Base-by-base conservation (phyloP, 73 alveolate genomes). In the Blepharisma japonicum region DNA sequence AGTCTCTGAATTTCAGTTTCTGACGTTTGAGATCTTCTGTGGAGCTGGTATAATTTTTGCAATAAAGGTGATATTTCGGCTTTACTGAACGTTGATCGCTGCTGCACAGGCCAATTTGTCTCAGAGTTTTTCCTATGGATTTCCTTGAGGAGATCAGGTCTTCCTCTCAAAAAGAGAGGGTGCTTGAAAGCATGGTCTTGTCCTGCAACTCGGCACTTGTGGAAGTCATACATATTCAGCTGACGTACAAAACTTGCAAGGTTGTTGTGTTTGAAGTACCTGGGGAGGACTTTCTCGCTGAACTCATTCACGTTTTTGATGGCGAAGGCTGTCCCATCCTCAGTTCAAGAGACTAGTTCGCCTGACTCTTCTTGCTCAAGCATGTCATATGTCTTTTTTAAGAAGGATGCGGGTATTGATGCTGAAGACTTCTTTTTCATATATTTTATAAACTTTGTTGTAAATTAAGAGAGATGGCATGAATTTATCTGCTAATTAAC, bases 201-300 rank as follows among this genome's bases (percentile, higher is more conserved):
- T 32, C 42, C 42, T 32, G 42, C 42, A 32, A 32, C 42, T 32
- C 42, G 0, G 42, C 42, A 32, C 42, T 32, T 32, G 42, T 32
- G 42, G 42, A 32, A 32, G 42, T 32, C 42, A 32, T 32, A 32
- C 42, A 32, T 32, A 80, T 95, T 94, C 87, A 97, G 95, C 83
- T 97, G 97, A 71, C 99, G 56, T 46, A 97, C 97, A 83, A 97
- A 97, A 47, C 99, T 93, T 2, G 99, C 93, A 72, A 84, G 95
- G 83, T 97, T 97, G 68, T 89, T 92, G 83, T 97, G 99, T 71
- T 97, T 97, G 85, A 90, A 97, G 86, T 82, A 97, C 83, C 80
- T 70, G 27, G 99, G 99, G 61, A 97, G 92, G 9, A 97, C 94
- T 42, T 95, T 86, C 77, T 95, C 99, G 20, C 96, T 86, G 81